Percentiles rank a stretch among this genome's conserved stretches.
Evolutionary conservation across 441 rosid genomes (phyloP).

Genomic region (Bruguiera hainesii): DNA sequence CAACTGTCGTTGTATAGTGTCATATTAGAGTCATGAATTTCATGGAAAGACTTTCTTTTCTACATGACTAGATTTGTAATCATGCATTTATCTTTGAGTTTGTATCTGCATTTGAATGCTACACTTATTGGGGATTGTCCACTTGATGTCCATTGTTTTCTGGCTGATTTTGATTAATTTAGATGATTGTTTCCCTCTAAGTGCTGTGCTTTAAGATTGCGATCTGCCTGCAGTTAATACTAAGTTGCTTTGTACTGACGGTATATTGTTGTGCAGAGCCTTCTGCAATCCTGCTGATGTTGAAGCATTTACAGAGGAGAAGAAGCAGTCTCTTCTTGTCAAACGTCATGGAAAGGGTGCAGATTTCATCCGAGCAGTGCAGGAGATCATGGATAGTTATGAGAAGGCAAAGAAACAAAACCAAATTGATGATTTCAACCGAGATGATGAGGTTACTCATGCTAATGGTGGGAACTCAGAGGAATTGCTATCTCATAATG

Average conservation of each 20-base stretch:
- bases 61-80: no score
- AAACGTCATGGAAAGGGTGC: slow-evolving; percentile 93
- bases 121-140: no score
- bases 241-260: slow-evolving; percentile 1
- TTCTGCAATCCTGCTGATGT: slow-evolving; percentile 96
- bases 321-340: slow-evolving; percentile 74
- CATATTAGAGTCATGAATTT: no score
- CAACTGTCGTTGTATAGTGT: no score
- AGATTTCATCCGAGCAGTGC: slow-evolving; percentile 94
- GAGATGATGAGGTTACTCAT: slow-evolving; percentile 38
- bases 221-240: background rate
- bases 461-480: slow-evolving; percentile 50
- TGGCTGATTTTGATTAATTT: background rate
- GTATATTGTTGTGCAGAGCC: slow-evolving; percentile 55
- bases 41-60: no score
- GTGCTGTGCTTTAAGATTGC: slow-evolving; percentile 1
- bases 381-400: slow-evolving; percentile 80
- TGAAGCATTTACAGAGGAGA: slow-evolving; percentile 97
- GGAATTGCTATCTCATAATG: slow-evolving; percentile 33
- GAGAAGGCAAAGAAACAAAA: slow-evolving; percentile 68
- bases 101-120: no score
- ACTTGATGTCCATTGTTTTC: no score
- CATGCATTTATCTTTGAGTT: no score
- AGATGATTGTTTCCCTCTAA: background rate
- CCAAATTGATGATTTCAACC: slow-evolving; percentile 45